Base-by-base conservation (phyloP, 176 grass and related monocot genomes). In the Olyra latifolia region DNA sequence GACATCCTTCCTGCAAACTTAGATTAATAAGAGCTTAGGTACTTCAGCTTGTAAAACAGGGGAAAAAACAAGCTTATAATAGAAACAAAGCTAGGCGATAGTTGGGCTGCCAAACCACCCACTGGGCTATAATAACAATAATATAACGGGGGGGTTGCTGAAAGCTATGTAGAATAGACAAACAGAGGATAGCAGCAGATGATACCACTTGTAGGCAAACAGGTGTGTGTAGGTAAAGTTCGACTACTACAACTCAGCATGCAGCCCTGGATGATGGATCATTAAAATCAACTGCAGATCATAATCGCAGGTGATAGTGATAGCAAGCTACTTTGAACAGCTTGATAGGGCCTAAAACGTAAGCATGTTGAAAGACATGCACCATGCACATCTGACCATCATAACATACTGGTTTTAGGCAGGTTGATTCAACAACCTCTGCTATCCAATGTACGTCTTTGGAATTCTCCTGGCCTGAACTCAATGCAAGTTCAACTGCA, bases 21-120 rank as follows among this genome's bases (percentile, higher is more conserved):
- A 68, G 62, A 19, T 84, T 48, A 69, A 59, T 69, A 84, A 76
- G 24, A 15, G 29, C 17, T 68, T 68, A 84, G 28, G 40, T 76
- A 38, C 4, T 84, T 75, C 52, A 68, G 24, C 24, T 39, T 84
- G 68, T 39, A 56, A 45, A 45, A 57, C 48, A 78, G 58, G 77
- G 80, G 32, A 65, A 52, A 66, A 66, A 44, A 66, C 27, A 84
- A 38, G 64, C 60, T 41, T 66, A 20, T 45, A 55, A 32, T 74
- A 75, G 44, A 24, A 84, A 62, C 53, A 88, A 84, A 84, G 76
- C 75, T 80, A 75, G 81, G 81, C 4, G 29, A 79, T 28, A 14
- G 43, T 32, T 62, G 42, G 74, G 71, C 79, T 55, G 76, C 62
- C 70, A 69, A 88, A 54, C 87, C 54, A 84, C 62, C 67, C 4